Conservation (phyloP, 2,329 filamentous ascomycete species). For the Fragosphaeria purpurea region DNA sequence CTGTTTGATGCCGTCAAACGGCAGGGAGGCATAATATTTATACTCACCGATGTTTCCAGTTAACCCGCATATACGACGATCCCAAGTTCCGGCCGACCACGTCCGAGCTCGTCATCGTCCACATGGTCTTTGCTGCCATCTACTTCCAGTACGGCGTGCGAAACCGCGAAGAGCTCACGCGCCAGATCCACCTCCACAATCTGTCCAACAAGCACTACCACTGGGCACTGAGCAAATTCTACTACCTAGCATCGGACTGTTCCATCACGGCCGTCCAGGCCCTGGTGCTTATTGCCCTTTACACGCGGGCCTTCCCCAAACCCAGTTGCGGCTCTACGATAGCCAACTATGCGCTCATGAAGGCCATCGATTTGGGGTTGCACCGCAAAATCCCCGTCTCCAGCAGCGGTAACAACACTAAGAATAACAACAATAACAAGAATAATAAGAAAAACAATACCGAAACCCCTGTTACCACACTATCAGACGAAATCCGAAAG, state of each 20-base stretch:
- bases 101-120: conserved; percentile 59
- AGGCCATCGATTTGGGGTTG: conserved; percentile 65
- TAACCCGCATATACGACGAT: conserved; percentile 61
- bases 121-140: conserved; percentile 72
- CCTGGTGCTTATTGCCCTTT: conserved; percentile 58
- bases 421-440: no score
- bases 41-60: conserved; percentile 17
- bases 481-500: conserved; percentile 55
- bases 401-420: conserved; percentile 32
- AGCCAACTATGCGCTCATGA: conserved; percentile 51
- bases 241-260: conserved; percentile 50
- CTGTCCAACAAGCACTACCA: conserved; percentile 71
- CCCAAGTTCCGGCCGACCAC: conserved; percentile 49
- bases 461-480: no score
- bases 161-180: conserved; percentile 47
- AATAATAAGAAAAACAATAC: no score
- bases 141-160: conserved; percentile 68
- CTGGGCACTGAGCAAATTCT: conserved; percentile 60
- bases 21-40: no score
- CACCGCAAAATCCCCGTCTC: conserved; percentile 60
- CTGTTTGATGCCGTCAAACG: not conserved
- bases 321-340: conserved; percentile 65
- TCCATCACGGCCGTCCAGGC: conserved; percentile 62
- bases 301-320: conserved; percentile 69
- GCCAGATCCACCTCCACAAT: conserved; percentile 46